phyloP scores from a whole-genome alignment of 1,284 basidiomycete genomes.

The Trametes versicolor region DNA sequence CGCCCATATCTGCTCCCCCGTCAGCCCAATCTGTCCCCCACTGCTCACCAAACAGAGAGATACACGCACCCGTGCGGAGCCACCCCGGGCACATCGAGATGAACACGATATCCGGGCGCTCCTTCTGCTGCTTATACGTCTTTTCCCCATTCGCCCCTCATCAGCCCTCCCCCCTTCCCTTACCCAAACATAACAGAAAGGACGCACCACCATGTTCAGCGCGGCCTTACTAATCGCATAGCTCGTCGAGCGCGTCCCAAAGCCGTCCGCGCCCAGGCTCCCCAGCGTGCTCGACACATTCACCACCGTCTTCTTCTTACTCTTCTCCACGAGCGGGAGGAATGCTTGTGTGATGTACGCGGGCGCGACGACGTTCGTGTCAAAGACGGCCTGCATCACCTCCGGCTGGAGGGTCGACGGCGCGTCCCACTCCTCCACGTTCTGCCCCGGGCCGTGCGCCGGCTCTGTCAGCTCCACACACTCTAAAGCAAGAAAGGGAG shows the following conservation, averaged over 20 bases:
- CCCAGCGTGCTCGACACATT: constrained; percentile 47
- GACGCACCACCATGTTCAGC: constrained; percentile 45
- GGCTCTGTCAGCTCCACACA: not conserved
- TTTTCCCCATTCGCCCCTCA: constrained; percentile 17
- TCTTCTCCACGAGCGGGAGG: constrained; percentile 44
- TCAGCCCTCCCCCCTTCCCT: not conserved
- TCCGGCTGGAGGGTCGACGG: constrained; percentile 39
- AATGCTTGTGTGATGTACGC: constrained; percentile 44
- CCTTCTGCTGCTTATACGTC: constrained; percentile 46
- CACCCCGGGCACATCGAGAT: constrained; percentile 43
- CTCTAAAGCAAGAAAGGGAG: too few species aligned
- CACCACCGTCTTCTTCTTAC: constrained; percentile 46
- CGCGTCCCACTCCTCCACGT: constrained; percentile 28
- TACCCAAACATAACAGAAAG: not conserved
- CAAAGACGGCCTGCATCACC: constrained; percentile 36
- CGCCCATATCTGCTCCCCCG: constrained; percentile 41
- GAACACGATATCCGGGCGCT: constrained; percentile 37
- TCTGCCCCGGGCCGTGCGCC: not conserved
- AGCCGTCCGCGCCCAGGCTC: constrained; percentile 42
- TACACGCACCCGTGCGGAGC: constrained; percentile 43
- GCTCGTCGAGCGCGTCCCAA: constrained; percentile 33
- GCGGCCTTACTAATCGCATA: constrained; percentile 43
- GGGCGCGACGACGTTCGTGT: constrained; percentile 47
- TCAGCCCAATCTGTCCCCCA: too few species aligned
- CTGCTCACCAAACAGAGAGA: too few species aligned